Conservation (phyloP, 371 early-diverging fungal species). For the Batrachochytrium dendrobatidis region DNA sequence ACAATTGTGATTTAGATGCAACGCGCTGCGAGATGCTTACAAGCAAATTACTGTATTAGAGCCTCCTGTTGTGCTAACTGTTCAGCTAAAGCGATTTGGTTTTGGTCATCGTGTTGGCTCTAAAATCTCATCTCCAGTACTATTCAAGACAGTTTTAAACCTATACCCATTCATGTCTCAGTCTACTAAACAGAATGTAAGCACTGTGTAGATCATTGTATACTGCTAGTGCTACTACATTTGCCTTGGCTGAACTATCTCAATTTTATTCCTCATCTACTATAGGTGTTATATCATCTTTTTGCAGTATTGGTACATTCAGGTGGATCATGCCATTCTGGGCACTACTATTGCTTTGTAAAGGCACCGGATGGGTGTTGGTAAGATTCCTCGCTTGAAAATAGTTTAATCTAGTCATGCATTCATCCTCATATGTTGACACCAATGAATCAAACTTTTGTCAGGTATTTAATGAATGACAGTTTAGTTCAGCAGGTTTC, state of each 20-base stretch:
- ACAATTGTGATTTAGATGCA: constrained; percentile 42
- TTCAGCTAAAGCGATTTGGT: constrained; percentile 76
- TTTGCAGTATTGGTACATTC: constrained; percentile 74
- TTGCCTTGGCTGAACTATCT: not conserved
- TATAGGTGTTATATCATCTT: constrained; percentile 36
- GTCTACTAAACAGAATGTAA: not conserved
- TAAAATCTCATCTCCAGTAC: constrained; percentile 54
- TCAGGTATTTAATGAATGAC: constrained; percentile 72
- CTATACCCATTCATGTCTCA: constrained; percentile 26
- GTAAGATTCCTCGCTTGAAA: not conserved
- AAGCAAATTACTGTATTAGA: constrained; percentile 70
- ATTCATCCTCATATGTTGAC: no score
- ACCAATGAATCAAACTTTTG: no score
- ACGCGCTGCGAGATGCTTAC: constrained; percentile 58
- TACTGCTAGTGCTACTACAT: constrained; percentile 16
- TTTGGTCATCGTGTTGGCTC: constrained; percentile 23
- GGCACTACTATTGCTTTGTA: constrained; percentile 77
- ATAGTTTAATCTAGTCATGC: no score
- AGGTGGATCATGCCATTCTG: constrained; percentile 65
- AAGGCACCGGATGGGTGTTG: constrained; percentile 54
- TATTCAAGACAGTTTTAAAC: constrained; percentile 35
- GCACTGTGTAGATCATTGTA: not conserved
- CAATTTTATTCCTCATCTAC: not conserved
- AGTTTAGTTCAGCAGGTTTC: constrained; percentile 54
- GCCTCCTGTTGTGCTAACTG: constrained; percentile 57